Conservation (phyloP, 139 green algal genomes). For the Micractinium conductrix region DNA sequence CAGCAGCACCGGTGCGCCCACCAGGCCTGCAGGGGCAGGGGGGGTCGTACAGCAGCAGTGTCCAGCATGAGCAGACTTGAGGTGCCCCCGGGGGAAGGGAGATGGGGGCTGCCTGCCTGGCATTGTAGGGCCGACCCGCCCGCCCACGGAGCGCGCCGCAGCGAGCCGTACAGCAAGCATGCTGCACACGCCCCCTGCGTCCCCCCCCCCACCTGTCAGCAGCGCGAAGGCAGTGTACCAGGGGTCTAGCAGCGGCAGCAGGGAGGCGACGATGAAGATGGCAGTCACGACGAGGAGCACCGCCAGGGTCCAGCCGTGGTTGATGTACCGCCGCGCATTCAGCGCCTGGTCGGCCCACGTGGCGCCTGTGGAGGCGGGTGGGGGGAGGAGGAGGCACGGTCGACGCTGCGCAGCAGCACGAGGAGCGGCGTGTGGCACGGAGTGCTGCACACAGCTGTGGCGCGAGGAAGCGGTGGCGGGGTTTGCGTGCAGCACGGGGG, state of each 20-base stretch:
- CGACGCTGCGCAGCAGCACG: neutral
- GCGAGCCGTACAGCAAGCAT: no score
- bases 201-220: constrained; percentile 16
- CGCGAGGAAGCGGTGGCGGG: no score
- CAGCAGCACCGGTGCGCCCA: neutral
- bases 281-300: constrained; percentile 37
- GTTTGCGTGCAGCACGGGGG: no score
- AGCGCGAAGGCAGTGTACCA: constrained; percentile 30
- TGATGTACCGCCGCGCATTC: constrained; percentile 18
- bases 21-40: neutral
- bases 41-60: no score
- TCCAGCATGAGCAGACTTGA: no score
- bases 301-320: constrained; percentile 12
- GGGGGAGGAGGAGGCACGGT: neutral
- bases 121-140: no score
- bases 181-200: neutral
- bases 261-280: constrained; percentile 30
- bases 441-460: no score
- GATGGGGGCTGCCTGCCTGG: no score
- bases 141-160: no score
- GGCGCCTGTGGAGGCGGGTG: constrained; percentile 19
- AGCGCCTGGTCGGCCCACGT: constrained; percentile 50
- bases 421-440: no score
- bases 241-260: constrained; percentile 50
- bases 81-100: no score